phyloP scores from a whole-genome alignment of 495 filamentous ascomycete genomes.

The Tuber melanosporum region DNA sequence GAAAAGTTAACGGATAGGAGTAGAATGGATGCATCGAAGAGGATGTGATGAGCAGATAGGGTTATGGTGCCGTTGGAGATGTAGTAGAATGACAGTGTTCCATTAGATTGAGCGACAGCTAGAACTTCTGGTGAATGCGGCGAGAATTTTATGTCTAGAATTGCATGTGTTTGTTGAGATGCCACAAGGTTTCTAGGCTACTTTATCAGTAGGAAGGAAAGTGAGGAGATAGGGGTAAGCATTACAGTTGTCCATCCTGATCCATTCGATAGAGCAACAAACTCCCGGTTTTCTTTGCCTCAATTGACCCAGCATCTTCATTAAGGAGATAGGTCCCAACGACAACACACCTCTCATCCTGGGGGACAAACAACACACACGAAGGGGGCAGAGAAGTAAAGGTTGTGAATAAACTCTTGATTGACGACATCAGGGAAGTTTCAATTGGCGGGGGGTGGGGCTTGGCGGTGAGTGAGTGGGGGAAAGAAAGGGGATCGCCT shows the following conservation, averaged over 20 bases:
- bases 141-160: conserved; percentile 83
- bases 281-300: conserved; percentile 58
- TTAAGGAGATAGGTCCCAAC: conserved; percentile 77
- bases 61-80: conserved; percentile 26
- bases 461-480: conserved; percentile 4
- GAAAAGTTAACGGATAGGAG: conserved; percentile 69
- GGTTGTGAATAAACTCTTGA: conserved; percentile 15
- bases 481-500: not conserved
- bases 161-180: conserved; percentile 50
- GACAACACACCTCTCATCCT: conserved; percentile 59
- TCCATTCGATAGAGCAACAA: conserved; percentile 55
- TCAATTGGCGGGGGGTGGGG: conserved; percentile 14
- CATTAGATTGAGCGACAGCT: conserved; percentile 67
- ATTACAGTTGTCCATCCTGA: not conserved
- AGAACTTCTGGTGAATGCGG: conserved; percentile 52
- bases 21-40: conserved; percentile 52
- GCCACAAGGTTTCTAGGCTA: conserved; percentile 46
- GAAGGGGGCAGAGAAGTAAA: conserved; percentile 60
- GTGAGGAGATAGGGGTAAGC: not conserved
- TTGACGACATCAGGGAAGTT: not conserved
- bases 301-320: conserved; percentile 34
- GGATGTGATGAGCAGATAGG: conserved; percentile 37
- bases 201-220: conserved; percentile 18
- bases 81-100: conserved; percentile 59
- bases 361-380: conserved; percentile 74